Percentiles rank a stretch among this genome's conserved stretches.
Conservation (phyloP, 1,284 basidiomycete species). For the Anthracocystis panici-leucophaei region DNA sequence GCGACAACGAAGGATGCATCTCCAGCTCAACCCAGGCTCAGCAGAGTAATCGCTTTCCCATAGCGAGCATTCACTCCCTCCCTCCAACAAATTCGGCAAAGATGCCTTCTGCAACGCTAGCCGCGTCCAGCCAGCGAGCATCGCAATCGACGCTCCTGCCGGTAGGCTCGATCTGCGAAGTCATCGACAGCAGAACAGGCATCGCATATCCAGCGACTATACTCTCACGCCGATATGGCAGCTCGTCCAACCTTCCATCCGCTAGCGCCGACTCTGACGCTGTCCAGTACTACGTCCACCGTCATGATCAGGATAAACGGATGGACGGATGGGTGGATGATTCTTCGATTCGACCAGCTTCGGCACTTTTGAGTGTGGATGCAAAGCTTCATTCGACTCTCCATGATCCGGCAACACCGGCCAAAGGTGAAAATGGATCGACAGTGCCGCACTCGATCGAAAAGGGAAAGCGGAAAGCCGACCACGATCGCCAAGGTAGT, state of each 20-base stretch:
- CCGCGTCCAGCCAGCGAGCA: slow-evolving; percentile 14
- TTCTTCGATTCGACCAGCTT: slow-evolving; percentile 11
- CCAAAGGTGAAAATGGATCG: slow-evolving; percentile 16
- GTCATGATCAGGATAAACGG: slow-evolving; percentile 48
- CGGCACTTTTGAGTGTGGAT: not conserved
- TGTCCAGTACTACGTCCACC: slow-evolving; percentile 45
- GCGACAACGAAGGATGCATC: slow-evolving; percentile 1
- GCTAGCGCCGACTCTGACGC: slow-evolving; percentile 18
- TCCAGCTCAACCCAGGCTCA: not conserved
- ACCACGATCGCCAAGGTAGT: slow-evolving; percentile 28
- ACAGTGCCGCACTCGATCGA: slow-evolving; percentile 11
- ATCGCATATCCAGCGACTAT: slow-evolving; percentile 14
- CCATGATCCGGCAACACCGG: not conserved
- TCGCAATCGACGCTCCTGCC: slow-evolving; percentile 14
- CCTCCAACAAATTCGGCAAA: not conserved
- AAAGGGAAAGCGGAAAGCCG: slow-evolving; percentile 42
- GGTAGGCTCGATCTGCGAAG: slow-evolving; percentile 37
- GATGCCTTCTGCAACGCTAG: slow-evolving; percentile 17
- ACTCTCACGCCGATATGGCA: slow-evolving; percentile 33
- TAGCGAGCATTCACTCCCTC: not conserved
- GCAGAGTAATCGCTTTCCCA: not conserved
- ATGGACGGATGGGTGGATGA: slow-evolving; percentile 48
- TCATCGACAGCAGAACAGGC: slow-evolving; percentile 22
- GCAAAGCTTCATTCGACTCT: not conserved
- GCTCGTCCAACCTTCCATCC: slow-evolving; percentile 26